phyloP scores from a whole-genome alignment of 2,329 filamentous ascomycete genomes.

The Calonectria multiphialidica region DNA sequence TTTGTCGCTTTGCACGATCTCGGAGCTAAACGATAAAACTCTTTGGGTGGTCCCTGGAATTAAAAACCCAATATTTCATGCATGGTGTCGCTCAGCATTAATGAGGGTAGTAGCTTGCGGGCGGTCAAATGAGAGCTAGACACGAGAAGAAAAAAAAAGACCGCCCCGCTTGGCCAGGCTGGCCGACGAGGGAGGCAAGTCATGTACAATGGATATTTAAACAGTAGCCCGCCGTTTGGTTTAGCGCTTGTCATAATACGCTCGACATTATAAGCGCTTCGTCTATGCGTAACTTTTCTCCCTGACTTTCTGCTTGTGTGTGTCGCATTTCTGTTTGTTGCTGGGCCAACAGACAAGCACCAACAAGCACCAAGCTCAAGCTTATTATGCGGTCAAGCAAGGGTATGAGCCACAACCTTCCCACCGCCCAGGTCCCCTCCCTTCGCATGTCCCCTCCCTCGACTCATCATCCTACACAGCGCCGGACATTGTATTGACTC shows the following conservation, averaged over 20 bases:
- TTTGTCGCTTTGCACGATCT: too few relatives aligned
- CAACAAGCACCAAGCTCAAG: constrained; percentile 25
- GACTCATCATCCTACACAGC: constrained; percentile 30
- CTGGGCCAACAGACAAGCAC: constrained; percentile 47
- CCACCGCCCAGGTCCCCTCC: constrained; percentile 23
- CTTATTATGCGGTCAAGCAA: constrained; percentile 1
- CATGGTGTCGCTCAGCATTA: too few relatives aligned
- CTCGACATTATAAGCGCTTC: background rate
- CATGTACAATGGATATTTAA: constrained; percentile 23
- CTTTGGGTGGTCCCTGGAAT: too few relatives aligned
- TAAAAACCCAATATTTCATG: too few relatives aligned
- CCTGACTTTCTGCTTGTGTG: constrained; percentile 31
- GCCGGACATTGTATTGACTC: constrained; percentile 33
- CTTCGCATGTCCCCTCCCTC: too few relatives aligned
- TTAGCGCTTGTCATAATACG: background rate
- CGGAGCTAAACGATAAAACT: too few relatives aligned
- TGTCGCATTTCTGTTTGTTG: constrained; percentile 33
- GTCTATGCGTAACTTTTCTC: constrained; percentile 21
- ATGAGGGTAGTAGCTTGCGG: too few relatives aligned
- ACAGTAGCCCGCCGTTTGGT: constrained; percentile 1
- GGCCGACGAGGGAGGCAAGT: background rate
- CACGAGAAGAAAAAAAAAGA: constrained; percentile 37
- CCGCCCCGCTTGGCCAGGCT: constrained; percentile 31
- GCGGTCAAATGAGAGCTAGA: constrained; percentile 42
- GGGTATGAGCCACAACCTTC: too few relatives aligned